phyloP scores from a whole-genome alignment of 2,329 filamentous ascomycete species.

The Coniochaeta hoffmannii region DNA sequence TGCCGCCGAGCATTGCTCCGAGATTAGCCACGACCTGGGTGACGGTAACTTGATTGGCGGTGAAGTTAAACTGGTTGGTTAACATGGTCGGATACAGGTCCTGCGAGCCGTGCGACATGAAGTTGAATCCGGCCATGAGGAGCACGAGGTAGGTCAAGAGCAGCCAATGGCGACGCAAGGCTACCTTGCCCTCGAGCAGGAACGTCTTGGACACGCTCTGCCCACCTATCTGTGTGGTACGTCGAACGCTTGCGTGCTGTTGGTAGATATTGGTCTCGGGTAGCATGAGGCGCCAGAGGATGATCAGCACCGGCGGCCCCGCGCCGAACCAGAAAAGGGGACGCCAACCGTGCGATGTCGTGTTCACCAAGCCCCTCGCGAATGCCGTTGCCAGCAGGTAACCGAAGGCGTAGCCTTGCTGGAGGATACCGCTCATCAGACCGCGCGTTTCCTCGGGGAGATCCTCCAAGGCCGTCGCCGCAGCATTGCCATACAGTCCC shows the following conservation, averaged over 20 bases:
- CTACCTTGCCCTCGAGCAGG: constrained; percentile 68
- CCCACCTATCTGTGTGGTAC: constrained; percentile 12
- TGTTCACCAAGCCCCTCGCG: constrained; percentile 61
- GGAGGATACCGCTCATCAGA: constrained; percentile 67
- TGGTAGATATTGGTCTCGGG: constrained; percentile 72
- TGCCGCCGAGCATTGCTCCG: constrained; percentile 63
- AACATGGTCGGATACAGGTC: constrained; percentile 56
- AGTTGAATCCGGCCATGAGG: constrained; percentile 87
- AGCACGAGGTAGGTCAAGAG: constrained; percentile 75
- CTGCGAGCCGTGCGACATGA: constrained; percentile 74
- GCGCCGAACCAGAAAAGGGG: constrained; percentile 88
- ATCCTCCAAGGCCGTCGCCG: constrained; percentile 72
- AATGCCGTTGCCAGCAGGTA: constrained; percentile 58
- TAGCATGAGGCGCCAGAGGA: constrained; percentile 67
- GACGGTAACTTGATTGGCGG: constrained; percentile 52
- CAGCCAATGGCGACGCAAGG: constrained; percentile 72
- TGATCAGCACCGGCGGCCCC: constrained; percentile 71
- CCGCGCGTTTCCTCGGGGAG: constrained; percentile 61
- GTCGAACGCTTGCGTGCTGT: constrained; percentile 56
- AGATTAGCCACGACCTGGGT: constrained; percentile 67
- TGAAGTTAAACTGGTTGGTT: constrained; percentile 45
- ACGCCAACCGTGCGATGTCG: constrained; percentile 73
- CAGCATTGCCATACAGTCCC: constrained; percentile 70
- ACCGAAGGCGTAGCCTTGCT: constrained; percentile 63
- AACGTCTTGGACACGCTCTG: constrained; percentile 58